These are phyloP conservation scores for Terfezia boudieri DNA, from an alignment of 495 filamentous ascomycete species.

Conservation along the genomic window DNA sequence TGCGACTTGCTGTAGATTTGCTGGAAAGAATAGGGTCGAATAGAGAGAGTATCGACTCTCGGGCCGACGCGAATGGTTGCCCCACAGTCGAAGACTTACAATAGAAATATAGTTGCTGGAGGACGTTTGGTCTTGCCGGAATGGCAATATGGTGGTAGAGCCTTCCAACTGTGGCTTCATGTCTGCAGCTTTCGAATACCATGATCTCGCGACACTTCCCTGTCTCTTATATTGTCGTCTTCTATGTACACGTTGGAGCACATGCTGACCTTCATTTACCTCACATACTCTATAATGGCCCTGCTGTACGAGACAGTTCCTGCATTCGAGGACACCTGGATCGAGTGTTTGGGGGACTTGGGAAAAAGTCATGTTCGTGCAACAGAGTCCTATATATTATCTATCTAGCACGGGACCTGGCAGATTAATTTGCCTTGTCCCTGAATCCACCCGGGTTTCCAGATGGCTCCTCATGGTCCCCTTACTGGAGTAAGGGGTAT, in stretches of 20 bases:
- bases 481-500: no score
- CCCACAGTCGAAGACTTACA: slow-evolving; percentile 16
- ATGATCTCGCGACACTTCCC: slow-evolving; percentile 54
- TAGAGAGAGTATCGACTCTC: slow-evolving; percentile 37
- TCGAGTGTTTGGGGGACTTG: slow-evolving; percentile 69
- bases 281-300: slow-evolving; percentile 64
- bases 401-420: no score
- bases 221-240: slow-evolving; percentile 43
- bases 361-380: no score
- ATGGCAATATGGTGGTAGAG: slow-evolving; percentile 75
- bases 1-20: slow-evolving; percentile 9
- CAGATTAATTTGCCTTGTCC: no score
- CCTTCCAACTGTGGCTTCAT: slow-evolving; percentile 41
- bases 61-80: slow-evolving; percentile 30
- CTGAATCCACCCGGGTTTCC: no score
- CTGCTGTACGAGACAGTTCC: slow-evolving; percentile 55
- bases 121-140: slow-evolving; percentile 45
- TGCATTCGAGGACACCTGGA: slow-evolving; percentile 64
- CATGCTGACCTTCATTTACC: slow-evolving; percentile 62
- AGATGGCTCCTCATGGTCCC: no score
- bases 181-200: slow-evolving; percentile 64
- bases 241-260: slow-evolving; percentile 65
- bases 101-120: slow-evolving; percentile 61
- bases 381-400: no score
- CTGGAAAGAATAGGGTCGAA: slow-evolving; percentile 33